Percentiles rank a stretch among this genome's conserved stretches.
phyloP scores from a whole-genome alignment of 495 filamentous ascomycete genomes.

The Bryoglossum gracile region DNA sequence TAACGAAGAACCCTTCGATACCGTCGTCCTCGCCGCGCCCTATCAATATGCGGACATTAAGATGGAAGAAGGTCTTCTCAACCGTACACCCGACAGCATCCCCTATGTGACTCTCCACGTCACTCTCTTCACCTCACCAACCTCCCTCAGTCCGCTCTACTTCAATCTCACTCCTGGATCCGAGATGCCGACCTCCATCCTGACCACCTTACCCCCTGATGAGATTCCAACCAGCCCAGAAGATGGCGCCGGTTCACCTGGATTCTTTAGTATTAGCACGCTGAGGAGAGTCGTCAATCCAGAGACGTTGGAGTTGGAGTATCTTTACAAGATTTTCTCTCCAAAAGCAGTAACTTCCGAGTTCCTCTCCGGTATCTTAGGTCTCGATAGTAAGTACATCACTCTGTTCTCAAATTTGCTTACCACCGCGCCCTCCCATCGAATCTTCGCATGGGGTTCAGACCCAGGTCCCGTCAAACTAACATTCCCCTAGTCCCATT shows the following conservation, averaged over 20 bases:
- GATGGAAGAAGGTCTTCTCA: conserved; percentile 31
- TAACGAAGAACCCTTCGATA: conserved; percentile 55
- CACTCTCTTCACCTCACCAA: conserved; percentile 77
- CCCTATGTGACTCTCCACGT: conserved; percentile 81
- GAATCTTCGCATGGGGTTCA: not conserved
- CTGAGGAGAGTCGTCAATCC: conserved; percentile 58
- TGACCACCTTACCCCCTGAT: conserved; percentile 68
- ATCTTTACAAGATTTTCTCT: conserved; percentile 95
- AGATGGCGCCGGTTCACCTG: conserved; percentile 57
- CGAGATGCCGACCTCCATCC: conserved; percentile 58
- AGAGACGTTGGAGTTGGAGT: conserved; percentile 49
- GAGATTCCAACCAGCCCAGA: conserved; percentile 39
- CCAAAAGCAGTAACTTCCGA: conserved; percentile 54
- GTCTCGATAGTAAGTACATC: conserved; percentile 9
- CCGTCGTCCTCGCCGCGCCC: conserved; percentile 71
- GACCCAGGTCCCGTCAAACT: not conserved
- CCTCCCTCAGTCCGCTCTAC: conserved; percentile 54
- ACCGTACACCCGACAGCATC: conserved; percentile 59
- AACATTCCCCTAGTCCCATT: conserved; percentile 17
- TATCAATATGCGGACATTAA: conserved; percentile 67
- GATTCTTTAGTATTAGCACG: conserved; percentile 84
- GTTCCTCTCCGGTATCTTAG: conserved; percentile 45
- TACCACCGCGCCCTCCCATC: no score
- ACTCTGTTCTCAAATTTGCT: no score
- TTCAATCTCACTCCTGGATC: conserved; percentile 55